Conservation (phyloP, 306 rosid species). For the Acacia acuminata region DNA sequence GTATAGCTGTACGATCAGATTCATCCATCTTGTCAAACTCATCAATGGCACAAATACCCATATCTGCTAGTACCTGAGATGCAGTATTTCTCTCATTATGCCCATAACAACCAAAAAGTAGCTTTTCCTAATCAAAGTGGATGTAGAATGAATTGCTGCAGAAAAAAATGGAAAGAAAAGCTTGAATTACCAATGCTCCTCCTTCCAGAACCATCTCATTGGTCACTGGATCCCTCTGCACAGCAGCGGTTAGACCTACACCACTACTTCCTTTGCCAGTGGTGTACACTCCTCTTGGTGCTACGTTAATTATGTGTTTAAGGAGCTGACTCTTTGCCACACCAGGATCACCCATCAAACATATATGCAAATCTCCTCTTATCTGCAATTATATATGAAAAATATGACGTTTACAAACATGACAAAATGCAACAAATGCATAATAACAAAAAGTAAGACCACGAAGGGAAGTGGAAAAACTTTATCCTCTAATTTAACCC, state of each 20-base stretch:
- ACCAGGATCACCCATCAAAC: slow-evolving; percentile 99
- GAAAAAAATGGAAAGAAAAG: background rate
- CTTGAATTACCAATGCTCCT: slow-evolving; percentile 88
- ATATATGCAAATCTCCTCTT: slow-evolving; percentile 94
- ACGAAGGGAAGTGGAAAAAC: background rate
- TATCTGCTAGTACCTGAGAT: slow-evolving; percentile 90
- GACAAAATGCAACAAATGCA: background rate
- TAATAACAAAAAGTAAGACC: background rate
- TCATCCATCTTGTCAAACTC: slow-evolving; percentile 99
- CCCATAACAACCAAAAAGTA: slow-evolving; percentile 26
- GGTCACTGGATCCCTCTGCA: slow-evolving; percentile 97
- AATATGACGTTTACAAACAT: slow-evolving; percentile 4
- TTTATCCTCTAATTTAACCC: background rate
- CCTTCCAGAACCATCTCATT: slow-evolving; percentile 99
- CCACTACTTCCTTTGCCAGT: slow-evolving; percentile 99
- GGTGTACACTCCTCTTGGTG: slow-evolving; percentile 96
- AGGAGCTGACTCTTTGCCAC: slow-evolving; percentile 99
- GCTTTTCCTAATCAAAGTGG: background rate
- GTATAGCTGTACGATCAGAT: slow-evolving; percentile 95
- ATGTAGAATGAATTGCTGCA: slow-evolving; percentile 15
- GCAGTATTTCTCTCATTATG: slow-evolving; percentile 29
- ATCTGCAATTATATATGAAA: slow-evolving; percentile 57
- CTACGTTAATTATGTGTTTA: slow-evolving; percentile 91
- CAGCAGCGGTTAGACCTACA: slow-evolving; percentile 99
- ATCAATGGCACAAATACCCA: slow-evolving; percentile 98